Conservation (phyloP, 2,329 filamentous ascomycete genomes). For the Incumbomyces lentus region DNA sequence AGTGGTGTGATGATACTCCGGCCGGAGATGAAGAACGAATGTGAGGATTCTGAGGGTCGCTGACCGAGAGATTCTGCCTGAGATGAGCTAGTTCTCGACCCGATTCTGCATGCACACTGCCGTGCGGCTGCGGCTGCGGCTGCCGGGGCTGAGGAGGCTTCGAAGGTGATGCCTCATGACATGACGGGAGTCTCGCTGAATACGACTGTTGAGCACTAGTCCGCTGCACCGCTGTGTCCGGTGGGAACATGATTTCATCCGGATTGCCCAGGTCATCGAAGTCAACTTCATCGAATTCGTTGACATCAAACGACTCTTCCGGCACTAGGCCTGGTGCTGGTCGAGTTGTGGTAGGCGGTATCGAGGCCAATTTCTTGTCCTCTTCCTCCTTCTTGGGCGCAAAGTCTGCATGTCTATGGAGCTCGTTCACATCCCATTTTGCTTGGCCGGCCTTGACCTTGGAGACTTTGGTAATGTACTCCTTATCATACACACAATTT, state of each 20-base stretch:
- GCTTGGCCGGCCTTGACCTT: conserved; percentile 73
- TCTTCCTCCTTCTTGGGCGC: conserved; percentile 49
- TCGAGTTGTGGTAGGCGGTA: conserved; percentile 21
- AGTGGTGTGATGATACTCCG: conserved; percentile 13
- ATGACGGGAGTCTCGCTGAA: not conserved
- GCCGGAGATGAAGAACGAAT: conserved; percentile 15
- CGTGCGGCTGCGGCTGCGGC: not conserved
- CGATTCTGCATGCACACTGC: not conserved
- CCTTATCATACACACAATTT: conserved; percentile 98
- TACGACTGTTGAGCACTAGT: not conserved
- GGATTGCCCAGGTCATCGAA: conserved; percentile 65
- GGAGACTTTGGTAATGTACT: conserved; percentile 79
- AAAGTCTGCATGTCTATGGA: conserved; percentile 74
- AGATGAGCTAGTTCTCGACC: not conserved
- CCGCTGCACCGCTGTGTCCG: conserved; percentile 17
- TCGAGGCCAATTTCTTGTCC: conserved; percentile 23
- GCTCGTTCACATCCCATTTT: conserved; percentile 66
- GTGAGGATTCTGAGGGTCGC: conserved; percentile 1
- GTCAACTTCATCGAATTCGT: conserved; percentile 67
- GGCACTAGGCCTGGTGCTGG: conserved; percentile 9
- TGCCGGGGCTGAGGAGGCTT: conserved; percentile 10
- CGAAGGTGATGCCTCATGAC: conserved; percentile 12
- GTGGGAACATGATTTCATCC: conserved; percentile 59
- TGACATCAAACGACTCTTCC: conserved; percentile 28
- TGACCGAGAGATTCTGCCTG: not conserved